Evolutionary conservation across 139 green algal species (phyloP).

Genomic region (Coelastrella sp.): DNA sequence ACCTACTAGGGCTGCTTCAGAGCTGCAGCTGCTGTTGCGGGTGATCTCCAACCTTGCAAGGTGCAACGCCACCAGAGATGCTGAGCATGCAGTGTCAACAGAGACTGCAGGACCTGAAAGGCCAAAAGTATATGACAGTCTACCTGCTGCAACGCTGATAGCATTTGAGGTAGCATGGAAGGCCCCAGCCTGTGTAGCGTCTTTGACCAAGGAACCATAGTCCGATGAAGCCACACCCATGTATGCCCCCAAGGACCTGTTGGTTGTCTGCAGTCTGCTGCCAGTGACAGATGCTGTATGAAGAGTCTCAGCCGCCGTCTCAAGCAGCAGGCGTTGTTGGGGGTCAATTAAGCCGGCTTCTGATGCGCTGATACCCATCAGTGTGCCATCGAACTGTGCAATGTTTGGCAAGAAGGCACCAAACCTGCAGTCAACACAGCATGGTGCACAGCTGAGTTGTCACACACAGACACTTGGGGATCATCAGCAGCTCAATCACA

Average conservation of each 20-base stretch:
- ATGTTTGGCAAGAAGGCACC: slow-evolving; percentile 64
- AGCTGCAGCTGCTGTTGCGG: background rate
- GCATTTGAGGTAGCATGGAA: slow-evolving; percentile 84
- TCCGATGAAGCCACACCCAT: slow-evolving; percentile 81
- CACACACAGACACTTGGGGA: too few relatives aligned
- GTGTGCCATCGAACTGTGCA: slow-evolving; percentile 69
- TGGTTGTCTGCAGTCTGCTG: too few relatives aligned
- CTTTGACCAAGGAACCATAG: slow-evolving; percentile 68
- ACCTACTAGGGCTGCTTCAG: slow-evolving; percentile 51
- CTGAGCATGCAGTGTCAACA: slow-evolving; percentile 81
- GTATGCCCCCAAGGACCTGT: slow-evolving; percentile 42
- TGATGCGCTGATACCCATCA: slow-evolving; percentile 62
- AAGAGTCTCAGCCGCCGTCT: slow-evolving; percentile 50
- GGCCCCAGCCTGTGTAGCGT: slow-evolving; percentile 50
- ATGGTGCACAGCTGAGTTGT: too few relatives aligned
- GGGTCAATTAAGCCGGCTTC: slow-evolving; percentile 83
- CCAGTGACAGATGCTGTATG: slow-evolving; percentile 18
- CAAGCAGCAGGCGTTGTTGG: slow-evolving; percentile 87
- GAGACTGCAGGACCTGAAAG: slow-evolving; percentile 55
- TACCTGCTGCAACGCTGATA: slow-evolving; percentile 79
- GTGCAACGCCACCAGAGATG: slow-evolving; percentile 70
- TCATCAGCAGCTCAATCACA: too few relatives aligned
- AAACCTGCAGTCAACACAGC: slow-evolving; percentile 56
- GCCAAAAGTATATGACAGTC: slow-evolving; percentile 79
- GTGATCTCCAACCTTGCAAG: slow-evolving; percentile 45